Evolutionary conservation across 768 basidiomycete genomes (phyloP), one percentile per base, ranked within the genome.

Genomic region (Coprinellus micaceus): DNA sequence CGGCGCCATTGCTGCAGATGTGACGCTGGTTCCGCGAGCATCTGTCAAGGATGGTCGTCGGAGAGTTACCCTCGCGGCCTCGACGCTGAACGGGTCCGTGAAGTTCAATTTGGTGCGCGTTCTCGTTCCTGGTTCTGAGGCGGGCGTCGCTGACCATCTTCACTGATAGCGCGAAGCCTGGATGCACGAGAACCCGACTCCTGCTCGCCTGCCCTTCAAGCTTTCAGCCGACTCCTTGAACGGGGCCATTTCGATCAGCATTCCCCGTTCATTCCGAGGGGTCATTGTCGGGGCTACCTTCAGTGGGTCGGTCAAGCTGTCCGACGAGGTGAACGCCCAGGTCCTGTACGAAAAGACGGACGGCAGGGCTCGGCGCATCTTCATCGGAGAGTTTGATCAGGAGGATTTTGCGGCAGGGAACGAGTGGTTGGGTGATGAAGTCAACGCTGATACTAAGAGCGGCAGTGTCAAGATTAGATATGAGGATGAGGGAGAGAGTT

Each of bases 181-280:
- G 33, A 6, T 13, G 6, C 6, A 33, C 33, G 33, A 33, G 33
- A 6, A 6, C 13, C 33, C 33, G 13, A 33, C 7, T n/a, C 51
- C 48, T 9, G 60, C 60, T 24, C 65, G 71, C 13, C 58, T 65
- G 11, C 57, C 64, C 0, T 65, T 76, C 26, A 53, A 63, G 2
- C 54, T 74, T 17, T 57, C 56, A 21, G 68, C 65, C 11, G 52
- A 61, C 6, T 57, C 67, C 1, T 53, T 58, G 7, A 68, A 71
- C 43, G 77, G 77, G 19, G 60, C 66, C 44, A 62, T 77, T 33
- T 67, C 60, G 1, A 39, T 78, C 13, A 65, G 69, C 50, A 58
- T 79, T 48, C 76, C 77, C 2, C 71, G 72, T 28, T 67, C 72
- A 19, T 79, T 77, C 67, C 64, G 66, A 30, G 77, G 77, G 0